These are phyloP conservation scores for Paramyrothecium sp. DNA, from an alignment of 2,329 filamentous ascomycete species.

Conservation along the genomic window DNA sequence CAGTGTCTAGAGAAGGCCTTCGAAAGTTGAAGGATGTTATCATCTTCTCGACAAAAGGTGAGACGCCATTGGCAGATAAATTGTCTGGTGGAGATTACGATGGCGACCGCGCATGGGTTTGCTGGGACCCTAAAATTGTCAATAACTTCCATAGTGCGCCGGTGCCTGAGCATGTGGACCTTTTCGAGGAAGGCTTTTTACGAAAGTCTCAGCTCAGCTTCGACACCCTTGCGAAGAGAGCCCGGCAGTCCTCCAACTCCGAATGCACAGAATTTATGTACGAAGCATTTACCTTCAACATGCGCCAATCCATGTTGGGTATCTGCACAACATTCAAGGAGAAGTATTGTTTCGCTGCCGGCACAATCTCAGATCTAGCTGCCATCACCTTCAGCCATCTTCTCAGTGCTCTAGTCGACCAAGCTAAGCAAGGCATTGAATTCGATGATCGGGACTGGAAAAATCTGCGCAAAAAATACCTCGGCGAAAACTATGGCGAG, in stretches of 20 bases:
- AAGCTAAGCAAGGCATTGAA: slow-evolving; percentile 51
- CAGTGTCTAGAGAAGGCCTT: slow-evolving; percentile 57
- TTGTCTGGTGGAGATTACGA: slow-evolving; percentile 81
- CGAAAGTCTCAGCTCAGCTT: slow-evolving; percentile 46
- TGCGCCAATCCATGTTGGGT: slow-evolving; percentile 58
- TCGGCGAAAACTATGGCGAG: slow-evolving; percentile 12
- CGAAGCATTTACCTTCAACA: slow-evolving; percentile 56
- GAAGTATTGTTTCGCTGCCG: slow-evolving; percentile 57
- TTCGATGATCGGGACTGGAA: slow-evolving; percentile 45
- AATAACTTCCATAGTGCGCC: slow-evolving; percentile 63
- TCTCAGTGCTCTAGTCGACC: slow-evolving; percentile 57
- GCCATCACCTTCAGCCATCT: slow-evolving; percentile 31
- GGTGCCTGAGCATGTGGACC: slow-evolving; percentile 29
- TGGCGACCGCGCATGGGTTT: slow-evolving; percentile 75
- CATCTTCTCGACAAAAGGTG: slow-evolving; percentile 68
- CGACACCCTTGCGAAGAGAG: slow-evolving; percentile 33
- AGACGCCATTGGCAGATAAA: slow-evolving; percentile 63
- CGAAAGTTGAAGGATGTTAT: slow-evolving; percentile 74
- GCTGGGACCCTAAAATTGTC: slow-evolving; percentile 68
- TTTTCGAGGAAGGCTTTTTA: slow-evolving; percentile 47
- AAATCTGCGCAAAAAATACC: slow-evolving; percentile 26
- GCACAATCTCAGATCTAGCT: slow-evolving; percentile 41
- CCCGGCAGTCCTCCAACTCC: slow-evolving; percentile 19
- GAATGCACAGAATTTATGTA: slow-evolving; percentile 45
- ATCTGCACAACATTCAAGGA: slow-evolving; percentile 65